Conservation (phyloP, 331 rosid genomes). For the Rhamnella rubrinervis region DNA sequence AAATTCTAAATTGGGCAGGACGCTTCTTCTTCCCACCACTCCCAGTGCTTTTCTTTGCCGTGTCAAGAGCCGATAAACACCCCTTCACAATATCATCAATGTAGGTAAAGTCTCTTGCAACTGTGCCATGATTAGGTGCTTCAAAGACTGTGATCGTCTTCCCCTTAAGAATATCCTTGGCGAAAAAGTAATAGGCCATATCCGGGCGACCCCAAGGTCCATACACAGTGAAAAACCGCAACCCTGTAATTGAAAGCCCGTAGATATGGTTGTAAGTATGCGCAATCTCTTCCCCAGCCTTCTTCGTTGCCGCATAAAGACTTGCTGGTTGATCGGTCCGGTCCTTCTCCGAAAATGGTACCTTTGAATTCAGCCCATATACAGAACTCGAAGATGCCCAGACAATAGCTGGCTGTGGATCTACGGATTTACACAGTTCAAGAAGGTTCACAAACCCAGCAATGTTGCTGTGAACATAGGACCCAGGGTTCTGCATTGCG, state of each 20-base stretch:
- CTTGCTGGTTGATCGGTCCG: slow-evolving; percentile 90
- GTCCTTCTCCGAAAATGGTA: slow-evolving; percentile 80
- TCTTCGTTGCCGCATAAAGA: slow-evolving; percentile 77
- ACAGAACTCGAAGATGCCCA: slow-evolving; percentile 95
- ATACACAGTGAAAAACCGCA: slow-evolving; percentile 80
- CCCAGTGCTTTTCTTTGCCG: slow-evolving; percentile 79
- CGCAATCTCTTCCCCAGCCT: slow-evolving; percentile 84
- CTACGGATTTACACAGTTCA: slow-evolving; percentile 64
- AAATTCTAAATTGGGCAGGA: slow-evolving; percentile 70
- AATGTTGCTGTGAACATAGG: slow-evolving; percentile 74
- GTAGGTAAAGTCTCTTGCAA: slow-evolving; percentile 83
- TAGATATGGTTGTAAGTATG: slow-evolving; percentile 77
- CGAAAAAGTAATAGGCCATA: slow-evolving; percentile 82
- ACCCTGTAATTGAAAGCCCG: slow-evolving; percentile 74
- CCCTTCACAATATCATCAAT: slow-evolving; percentile 81
- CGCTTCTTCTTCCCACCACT: slow-evolving; percentile 82
- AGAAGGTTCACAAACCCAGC: slow-evolving; percentile 79
- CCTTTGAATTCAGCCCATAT: slow-evolving; percentile 77
- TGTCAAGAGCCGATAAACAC: slow-evolving; percentile 73
- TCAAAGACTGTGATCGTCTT: slow-evolving; percentile 61
- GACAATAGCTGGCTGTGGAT: slow-evolving; percentile 70
- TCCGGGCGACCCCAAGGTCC: slow-evolving; percentile 92
- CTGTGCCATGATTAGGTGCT: slow-evolving; percentile 60
- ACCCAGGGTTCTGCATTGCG: slow-evolving; percentile 77
- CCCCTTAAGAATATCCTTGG: slow-evolving; percentile 70